A percentile compares a stretch with the other conserved stretches of the same genome.
Evolutionary conservation across 169 alveolate species (phyloP).

Genomic region (Pseudocohnilembus persalinus): DNA sequence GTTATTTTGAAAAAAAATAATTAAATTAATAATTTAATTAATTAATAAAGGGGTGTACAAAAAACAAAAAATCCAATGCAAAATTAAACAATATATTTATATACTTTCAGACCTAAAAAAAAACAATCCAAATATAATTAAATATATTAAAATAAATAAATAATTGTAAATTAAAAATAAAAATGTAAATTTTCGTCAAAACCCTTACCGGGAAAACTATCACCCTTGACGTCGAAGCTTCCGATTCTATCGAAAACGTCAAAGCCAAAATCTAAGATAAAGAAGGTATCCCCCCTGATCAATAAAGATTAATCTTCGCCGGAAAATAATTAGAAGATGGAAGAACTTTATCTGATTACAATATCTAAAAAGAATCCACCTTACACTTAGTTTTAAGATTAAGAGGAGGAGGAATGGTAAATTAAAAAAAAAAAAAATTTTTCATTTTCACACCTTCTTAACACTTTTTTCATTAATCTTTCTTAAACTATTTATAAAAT

Average conservation of each 20-base stretch:
- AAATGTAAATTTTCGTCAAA: constrained; percentile 92
- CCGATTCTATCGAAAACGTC: constrained; percentile 97
- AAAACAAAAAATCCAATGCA: too few relatives aligned
- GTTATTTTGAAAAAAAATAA: too few relatives aligned
- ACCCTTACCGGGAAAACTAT: constrained; percentile 97
- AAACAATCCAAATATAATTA: too few relatives aligned
- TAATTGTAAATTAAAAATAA: constrained; percentile 15
- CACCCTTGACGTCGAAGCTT: constrained; percentile 95
- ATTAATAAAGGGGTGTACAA: too few relatives aligned
- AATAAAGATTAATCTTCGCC: constrained; percentile 98
- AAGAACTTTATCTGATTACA: constrained; percentile 98
- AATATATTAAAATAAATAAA: constrained; percentile 3
- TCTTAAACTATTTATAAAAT: too few relatives aligned
- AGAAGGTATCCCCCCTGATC: constrained; percentile 99
- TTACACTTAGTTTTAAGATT: constrained; percentile 97
- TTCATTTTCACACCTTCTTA: too few relatives aligned
- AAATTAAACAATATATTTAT: too few relatives aligned
- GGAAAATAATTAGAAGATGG: constrained; percentile 99
- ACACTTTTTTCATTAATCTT: too few relatives aligned
- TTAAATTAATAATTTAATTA: too few relatives aligned
- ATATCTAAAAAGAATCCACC: constrained; percentile 98
- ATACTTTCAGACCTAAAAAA: too few relatives aligned
- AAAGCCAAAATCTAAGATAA: constrained; percentile 97
- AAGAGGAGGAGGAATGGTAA: constrained; percentile 99
- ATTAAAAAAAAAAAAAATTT: too few relatives aligned